phyloP scores from a whole-genome alignment of 345 rosid species.

The Anastatica hierochuntica region DNA sequence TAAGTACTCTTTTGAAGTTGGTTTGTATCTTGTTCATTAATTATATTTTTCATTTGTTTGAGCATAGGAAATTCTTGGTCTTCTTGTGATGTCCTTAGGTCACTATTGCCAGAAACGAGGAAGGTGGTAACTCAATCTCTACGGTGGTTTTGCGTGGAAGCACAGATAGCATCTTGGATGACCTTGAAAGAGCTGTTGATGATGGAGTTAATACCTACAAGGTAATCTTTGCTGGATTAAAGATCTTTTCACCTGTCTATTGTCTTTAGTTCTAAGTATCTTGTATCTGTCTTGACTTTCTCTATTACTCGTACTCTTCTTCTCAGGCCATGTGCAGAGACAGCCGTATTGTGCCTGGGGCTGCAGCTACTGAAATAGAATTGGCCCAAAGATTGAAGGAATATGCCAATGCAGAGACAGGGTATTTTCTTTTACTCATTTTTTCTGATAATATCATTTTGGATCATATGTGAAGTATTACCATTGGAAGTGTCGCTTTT shows the following conservation, averaged over 20 bases:
- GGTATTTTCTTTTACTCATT: constrained; percentile 34
- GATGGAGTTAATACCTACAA: constrained; percentile 98
- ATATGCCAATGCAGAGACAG: constrained; percentile 83
- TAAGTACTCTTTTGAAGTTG: constrained; percentile 28
- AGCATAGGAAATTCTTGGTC: not conserved
- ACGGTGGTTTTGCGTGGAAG: constrained; percentile 94
- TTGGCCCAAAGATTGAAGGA: constrained; percentile 91
- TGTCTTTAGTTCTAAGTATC: not conserved
- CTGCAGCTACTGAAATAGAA: constrained; percentile 95
- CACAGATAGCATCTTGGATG: constrained; percentile 91
- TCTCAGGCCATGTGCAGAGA: constrained; percentile 96
- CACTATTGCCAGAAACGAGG: constrained; percentile 78
- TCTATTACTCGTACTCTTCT: not conserved
- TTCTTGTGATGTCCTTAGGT: constrained; percentile 37
- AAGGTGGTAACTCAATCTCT: constrained; percentile 79
- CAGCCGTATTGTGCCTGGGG: constrained; percentile 88
- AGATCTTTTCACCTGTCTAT: not conserved
- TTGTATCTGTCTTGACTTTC: not conserved
- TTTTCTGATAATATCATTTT: not conserved
- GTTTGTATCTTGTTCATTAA: not conserved
- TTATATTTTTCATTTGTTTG: not conserved
- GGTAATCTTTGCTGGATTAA: constrained; percentile 33
- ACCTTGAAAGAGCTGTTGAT: constrained; percentile 98
- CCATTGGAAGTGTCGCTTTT: not conserved
- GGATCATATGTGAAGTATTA: not conserved